Conservation (phyloP, 1,139 yeast genomes). For the Wickerhamomyces sp. region DNA sequence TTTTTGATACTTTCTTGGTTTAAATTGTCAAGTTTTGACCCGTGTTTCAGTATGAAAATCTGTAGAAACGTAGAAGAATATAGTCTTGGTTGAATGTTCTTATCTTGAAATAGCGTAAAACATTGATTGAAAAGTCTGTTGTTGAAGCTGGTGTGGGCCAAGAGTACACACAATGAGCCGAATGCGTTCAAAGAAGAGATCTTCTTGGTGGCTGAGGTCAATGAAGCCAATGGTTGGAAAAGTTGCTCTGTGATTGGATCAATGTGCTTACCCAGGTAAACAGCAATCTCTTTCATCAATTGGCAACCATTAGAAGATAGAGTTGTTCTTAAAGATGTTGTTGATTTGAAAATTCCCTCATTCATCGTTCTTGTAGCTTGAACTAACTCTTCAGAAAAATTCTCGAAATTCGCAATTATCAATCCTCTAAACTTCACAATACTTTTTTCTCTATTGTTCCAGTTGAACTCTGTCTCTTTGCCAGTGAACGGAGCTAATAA, state of each 20-base stretch:
- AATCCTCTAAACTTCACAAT: conserved; percentile 54
- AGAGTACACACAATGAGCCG: conserved; percentile 56
- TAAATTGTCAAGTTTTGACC: conserved; percentile 32
- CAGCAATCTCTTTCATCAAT: conserved; percentile 67
- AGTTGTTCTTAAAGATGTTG: conserved; percentile 77
- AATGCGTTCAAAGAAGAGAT: conserved; percentile 76
- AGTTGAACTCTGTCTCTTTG: conserved; percentile 85
- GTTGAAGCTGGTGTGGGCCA: conserved; percentile 51
- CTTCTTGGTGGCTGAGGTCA: conserved; percentile 72
- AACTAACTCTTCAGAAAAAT: conserved; percentile 40
- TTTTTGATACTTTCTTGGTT: conserved; percentile 44
- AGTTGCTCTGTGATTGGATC: conserved; percentile 64
- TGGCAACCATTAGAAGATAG: conserved; percentile 73
- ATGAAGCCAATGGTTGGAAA: conserved; percentile 50
- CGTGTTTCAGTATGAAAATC: conserved; percentile 48
- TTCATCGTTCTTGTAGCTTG: conserved; percentile 30
- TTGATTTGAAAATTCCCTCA: conserved; percentile 66
- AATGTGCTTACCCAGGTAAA: conserved; percentile 40
- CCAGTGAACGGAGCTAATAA: conserved; percentile 49
- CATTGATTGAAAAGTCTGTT: conserved; percentile 50
- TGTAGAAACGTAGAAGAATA: conserved; percentile 71
- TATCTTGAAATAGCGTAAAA: conserved; percentile 54
- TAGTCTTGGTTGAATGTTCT: conserved; percentile 49
- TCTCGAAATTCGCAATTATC: conserved; percentile 52
- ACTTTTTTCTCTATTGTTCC: conserved; percentile 68